phyloP scores from a whole-genome alignment of 495 filamentous ascomycete species.

The Pyrenopolyporus hunteri region DNA sequence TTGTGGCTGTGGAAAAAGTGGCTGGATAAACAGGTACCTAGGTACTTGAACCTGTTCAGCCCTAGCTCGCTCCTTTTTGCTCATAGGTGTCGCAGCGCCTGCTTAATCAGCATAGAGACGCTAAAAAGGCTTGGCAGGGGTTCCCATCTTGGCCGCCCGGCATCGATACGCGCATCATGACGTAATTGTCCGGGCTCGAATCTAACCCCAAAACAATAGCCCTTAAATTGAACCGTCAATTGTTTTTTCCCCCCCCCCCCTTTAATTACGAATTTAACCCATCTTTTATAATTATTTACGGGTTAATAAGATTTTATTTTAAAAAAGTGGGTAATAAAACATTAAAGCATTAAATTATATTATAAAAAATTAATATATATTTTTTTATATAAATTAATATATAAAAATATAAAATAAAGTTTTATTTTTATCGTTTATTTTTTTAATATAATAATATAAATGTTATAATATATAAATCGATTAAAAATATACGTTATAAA shows the following conservation, averaged over 20 bases:
- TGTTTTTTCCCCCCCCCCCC: background rate
- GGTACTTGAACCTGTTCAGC: slow-evolving; percentile 24
- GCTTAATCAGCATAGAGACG: slow-evolving; percentile 18
- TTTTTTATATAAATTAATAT: too few species aligned
- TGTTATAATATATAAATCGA: too few species aligned
- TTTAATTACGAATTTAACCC: too few species aligned
- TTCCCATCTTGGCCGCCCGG: slow-evolving; percentile 35
- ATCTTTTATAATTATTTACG: too few species aligned
- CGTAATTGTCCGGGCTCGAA: slow-evolving; percentile 14
- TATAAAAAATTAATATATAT: too few species aligned
- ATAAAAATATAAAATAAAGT: too few species aligned
- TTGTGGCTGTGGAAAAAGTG: slow-evolving; percentile 1
- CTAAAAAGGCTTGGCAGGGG: slow-evolving; percentile 43
- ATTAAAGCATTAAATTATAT: too few species aligned
- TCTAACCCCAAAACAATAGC: background rate
- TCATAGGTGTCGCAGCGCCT: slow-evolving; percentile 18
- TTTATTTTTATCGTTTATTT: too few species aligned
- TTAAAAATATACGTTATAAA: too few species aligned
- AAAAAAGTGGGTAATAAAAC: too few species aligned
- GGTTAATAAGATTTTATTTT: too few species aligned
- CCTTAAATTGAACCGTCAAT: background rate
- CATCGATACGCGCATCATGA: slow-evolving; percentile 22
- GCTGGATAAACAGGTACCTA: background rate
- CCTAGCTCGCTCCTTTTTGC: slow-evolving; percentile 26
- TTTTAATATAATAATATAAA: too few species aligned